Conservation (phyloP, 768 basidiomycete species). For the Lactarius pseudohatsudake region DNA sequence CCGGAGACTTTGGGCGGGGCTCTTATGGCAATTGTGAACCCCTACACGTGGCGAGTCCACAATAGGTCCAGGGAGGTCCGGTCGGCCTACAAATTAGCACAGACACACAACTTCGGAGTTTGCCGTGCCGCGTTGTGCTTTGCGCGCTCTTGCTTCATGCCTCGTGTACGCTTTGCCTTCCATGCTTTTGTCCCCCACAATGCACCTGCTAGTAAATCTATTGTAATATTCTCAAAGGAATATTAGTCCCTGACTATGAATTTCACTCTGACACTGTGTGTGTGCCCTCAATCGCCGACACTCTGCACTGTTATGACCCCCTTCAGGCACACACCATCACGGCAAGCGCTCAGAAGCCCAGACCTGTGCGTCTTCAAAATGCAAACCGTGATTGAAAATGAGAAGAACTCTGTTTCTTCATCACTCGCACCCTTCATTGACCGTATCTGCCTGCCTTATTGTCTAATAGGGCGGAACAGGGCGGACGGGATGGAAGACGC, state of each 20-base stretch:
- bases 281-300: too few species aligned
- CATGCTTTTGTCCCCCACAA: not conserved
- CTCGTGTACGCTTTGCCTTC: not conserved
- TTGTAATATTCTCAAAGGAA: not conserved
- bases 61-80: not conserved
- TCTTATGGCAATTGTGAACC: not conserved
- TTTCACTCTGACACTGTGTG: not conserved
- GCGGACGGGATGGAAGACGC: not conserved
- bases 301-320: not conserved
- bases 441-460: not conserved
- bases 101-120: not conserved
- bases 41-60: not conserved
- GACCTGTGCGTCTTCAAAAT: not conserved
- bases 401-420: not conserved
- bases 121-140: not conserved
- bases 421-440: not conserved
- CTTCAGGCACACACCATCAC: not conserved
- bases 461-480: not conserved
- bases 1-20: not conserved
- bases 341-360: not conserved
- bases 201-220: not conserved
- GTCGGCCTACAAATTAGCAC: not conserved
- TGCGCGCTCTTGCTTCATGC: not conserved
- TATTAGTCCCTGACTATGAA: not conserved
- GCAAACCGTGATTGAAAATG: not conserved